Evolutionary conservation across 441 rosid species (phyloP).

Genomic region (Rhodomyrtus psidioides): DNA sequence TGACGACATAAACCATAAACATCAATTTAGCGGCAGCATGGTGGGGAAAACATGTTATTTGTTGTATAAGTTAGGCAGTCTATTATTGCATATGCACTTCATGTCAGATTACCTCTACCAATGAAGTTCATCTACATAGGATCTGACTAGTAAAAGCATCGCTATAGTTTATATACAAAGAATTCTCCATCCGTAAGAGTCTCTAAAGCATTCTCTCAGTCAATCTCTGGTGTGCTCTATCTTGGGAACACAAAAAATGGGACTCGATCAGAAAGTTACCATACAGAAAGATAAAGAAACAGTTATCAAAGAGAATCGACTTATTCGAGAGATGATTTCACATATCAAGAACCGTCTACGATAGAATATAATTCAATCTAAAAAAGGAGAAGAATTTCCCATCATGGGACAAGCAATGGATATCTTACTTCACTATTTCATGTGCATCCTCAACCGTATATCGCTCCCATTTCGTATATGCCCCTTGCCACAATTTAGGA

Average conservation of each 20-base stretch:
- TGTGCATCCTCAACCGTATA: constrained; percentile 85
- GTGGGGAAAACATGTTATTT: no score
- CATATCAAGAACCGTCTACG: background rate
- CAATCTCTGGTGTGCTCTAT: no score
- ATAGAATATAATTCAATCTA: background rate
- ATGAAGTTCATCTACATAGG: no score
- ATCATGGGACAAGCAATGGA: background rate
- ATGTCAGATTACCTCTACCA: no score
- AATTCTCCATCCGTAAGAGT: no score
- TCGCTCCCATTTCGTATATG: constrained; percentile 92
- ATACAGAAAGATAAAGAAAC: background rate
- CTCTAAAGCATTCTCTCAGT: no score
- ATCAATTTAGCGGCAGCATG: no score
- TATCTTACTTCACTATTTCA: constrained; percentile 71
- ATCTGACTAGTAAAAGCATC: no score
- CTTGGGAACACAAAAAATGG: background rate
- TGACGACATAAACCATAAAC: no score
- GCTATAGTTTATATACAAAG: no score
- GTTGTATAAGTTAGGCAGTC: no score
- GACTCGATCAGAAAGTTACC: background rate
- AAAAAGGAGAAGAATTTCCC: background rate
- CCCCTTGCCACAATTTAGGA: constrained; percentile 77
- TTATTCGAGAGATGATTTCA: background rate
- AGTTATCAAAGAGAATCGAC: background rate
- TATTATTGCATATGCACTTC: no score